Base-by-base conservation (phyloP, 768 basidiomycete genomes). In the Lentinula edodes region DNA sequence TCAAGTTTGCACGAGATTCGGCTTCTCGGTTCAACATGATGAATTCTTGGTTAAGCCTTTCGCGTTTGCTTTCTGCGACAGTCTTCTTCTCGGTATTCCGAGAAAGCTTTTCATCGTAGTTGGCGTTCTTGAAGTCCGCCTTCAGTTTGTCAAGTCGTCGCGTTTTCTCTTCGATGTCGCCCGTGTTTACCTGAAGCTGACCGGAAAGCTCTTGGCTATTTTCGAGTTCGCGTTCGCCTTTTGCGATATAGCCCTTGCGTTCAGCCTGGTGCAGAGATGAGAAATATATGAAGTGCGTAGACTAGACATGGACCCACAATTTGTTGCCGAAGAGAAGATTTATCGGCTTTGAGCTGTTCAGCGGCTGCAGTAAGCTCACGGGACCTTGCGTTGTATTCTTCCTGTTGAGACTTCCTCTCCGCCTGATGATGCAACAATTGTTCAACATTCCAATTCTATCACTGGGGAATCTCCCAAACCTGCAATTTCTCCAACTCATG, bases 1-100 rank as follows among this genome's bases (percentile, higher is more conserved):
- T 85, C 57, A 98, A 71, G 66, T 84, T 88, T 2, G 95, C 93
- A 48, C 96, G 78, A 1, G 84, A 78, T 58, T 95, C 90, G 0
- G 91, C 88, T 70, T 98, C 94, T 50, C 84, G 67, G 66, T 85
- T 93, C 66, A 97, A 73, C 1, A 78, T 74, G 36, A 84, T 79
- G 45, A 95, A 78, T 63, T 97, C 95, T 0, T 72, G 65, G 59
- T 88, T 91, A 62, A 96, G 74, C 18, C 71, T 70, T 16, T 95
- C 93, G 55, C 89, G 78, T 52, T 78, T 80, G 39, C 84, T 85
- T 62, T 98, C 93, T 54, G 92, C 75, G 28, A 65, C 69, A 39
- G 87, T 81, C n/a, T 78, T 75, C 61, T 81, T 83, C 32, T 76
- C 71, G 0, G 76, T 75, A 58, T 84, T 81, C 61, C 89, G 85